Evolutionary conservation across 805 yeast species (phyloP).

Genomic region (Candida jianshihensis): DNA sequence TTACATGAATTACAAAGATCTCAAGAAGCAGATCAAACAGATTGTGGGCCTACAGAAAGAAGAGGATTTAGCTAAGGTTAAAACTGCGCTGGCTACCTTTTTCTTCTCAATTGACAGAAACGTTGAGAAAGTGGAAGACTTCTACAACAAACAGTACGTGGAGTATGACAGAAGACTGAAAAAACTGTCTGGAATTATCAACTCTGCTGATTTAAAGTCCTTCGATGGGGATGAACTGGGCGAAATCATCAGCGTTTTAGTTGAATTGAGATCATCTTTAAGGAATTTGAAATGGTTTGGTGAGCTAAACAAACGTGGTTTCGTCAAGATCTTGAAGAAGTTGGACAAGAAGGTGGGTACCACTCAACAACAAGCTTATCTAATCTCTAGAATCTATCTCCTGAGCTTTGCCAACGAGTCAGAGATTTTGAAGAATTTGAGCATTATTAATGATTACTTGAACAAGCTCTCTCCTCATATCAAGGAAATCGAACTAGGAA

Average conservation of each 20-base stretch:
- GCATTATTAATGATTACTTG: conserved; percentile 43
- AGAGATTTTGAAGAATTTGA: conserved; percentile 49
- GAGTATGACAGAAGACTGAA: conserved; percentile 71
- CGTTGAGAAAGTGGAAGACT: conserved; percentile 73
- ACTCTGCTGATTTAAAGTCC: conserved; percentile 31
- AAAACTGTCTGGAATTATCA: conserved; percentile 33
- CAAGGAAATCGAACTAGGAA: neutral
- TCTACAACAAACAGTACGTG: conserved; percentile 62
- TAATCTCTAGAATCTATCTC: conserved; percentile 63
- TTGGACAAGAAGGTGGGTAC: conserved; percentile 79
- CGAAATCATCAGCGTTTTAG: conserved; percentile 57
- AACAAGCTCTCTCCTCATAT: conserved; percentile 43
- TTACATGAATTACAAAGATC: conserved; percentile 79
- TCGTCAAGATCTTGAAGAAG: conserved; percentile 81
- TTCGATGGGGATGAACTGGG: conserved; percentile 45
- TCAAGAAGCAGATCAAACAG: conserved; percentile 73
- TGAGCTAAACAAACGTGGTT: conserved; percentile 86
- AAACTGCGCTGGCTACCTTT: conserved; percentile 51
- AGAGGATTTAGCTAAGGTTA: conserved; percentile 34
- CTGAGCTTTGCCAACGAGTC: conserved; percentile 69
- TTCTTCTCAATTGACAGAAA: conserved; percentile 75
- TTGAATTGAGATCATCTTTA: conserved; percentile 69
- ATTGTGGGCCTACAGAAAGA: conserved; percentile 40
- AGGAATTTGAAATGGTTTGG: conserved; percentile 91
- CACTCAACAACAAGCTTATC: conserved; percentile 44